Conservation (phyloP, 2,329 filamentous ascomycete species). For the Elsinoe fawcettii region DNA sequence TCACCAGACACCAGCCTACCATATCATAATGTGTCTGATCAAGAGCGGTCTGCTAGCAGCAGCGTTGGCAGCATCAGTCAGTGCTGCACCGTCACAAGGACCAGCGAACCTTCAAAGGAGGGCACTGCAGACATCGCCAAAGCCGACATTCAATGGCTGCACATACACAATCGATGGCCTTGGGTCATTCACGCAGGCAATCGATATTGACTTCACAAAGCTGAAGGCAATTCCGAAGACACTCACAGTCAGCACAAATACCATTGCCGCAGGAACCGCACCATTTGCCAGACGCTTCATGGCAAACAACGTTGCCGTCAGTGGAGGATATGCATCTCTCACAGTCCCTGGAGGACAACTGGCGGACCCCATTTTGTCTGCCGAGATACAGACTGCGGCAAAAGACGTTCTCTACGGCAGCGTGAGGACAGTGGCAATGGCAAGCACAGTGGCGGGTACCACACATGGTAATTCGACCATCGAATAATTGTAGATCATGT, state of each 20-base stretch:
- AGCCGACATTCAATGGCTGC: conserved; percentile 12
- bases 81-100: neutral
- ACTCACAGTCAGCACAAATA: conserved; percentile 15
- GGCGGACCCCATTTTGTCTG: conserved; percentile 23
- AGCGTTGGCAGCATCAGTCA: conserved; percentile 1
- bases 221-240: conserved; percentile 14
- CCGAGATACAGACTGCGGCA: conserved; percentile 56
- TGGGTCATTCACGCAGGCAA: conserved; percentile 14
- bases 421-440: conserved; percentile 59
- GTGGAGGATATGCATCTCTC: neutral
- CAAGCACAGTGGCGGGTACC: conserved; percentile 55
- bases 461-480: conserved; percentile 46
- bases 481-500: neutral
- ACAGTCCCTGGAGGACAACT: conserved; percentile 17
- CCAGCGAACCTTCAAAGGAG: neutral
- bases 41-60: conserved; percentile 11
- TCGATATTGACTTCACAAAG: conserved; percentile 17
- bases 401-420: conserved; percentile 61
- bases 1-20: neutral
- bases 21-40: conserved; percentile 12
- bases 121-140: conserved; percentile 2
- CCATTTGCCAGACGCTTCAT: conserved; percentile 16
- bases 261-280: conserved; percentile 9
- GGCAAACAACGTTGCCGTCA: conserved; percentile 14
- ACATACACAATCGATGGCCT: conserved; percentile 14